Evolutionary conservation across 2,329 filamentous ascomycete genomes (phyloP).

Genomic region (Penicillium sp.): DNA sequence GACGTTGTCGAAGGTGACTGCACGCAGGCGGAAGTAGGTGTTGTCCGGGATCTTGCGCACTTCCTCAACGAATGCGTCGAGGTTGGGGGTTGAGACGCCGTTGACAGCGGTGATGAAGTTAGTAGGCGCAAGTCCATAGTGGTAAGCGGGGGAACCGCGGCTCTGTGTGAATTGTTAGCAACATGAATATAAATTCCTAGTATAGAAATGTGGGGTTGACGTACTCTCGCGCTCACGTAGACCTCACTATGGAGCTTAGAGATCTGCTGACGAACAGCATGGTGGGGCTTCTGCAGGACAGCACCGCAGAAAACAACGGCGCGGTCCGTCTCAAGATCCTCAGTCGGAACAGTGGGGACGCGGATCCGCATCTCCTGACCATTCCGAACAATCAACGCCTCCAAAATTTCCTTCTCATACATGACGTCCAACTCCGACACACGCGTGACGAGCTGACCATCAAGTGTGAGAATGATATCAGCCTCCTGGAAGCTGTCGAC

Average conservation of each 20-base stretch:
- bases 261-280: slow-evolving; percentile 96
- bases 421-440: slow-evolving; percentile 94
- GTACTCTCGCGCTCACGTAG: slow-evolving; percentile 81
- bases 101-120: slow-evolving; percentile 99
- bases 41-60: slow-evolving; percentile 92
- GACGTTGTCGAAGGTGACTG: slow-evolving; percentile 98
- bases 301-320: slow-evolving; percentile 96
- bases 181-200: background rate
- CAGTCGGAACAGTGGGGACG: slow-evolving; percentile 83
- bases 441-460: slow-evolving; percentile 89
- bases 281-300: slow-evolving; percentile 89
- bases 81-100: slow-evolving; percentile 79
- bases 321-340: slow-evolving; percentile 89
- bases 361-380: slow-evolving; percentile 77
- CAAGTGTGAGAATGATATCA: slow-evolving; percentile 89
- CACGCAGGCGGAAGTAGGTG: slow-evolving; percentile 94
- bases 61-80: slow-evolving; percentile 79
- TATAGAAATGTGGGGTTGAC: slow-evolving; percentile 19
- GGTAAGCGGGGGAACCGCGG: slow-evolving; percentile 81
- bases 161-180: slow-evolving; percentile 52
- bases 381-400: slow-evolving; percentile 85
- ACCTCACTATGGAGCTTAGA: slow-evolving; percentile 95
- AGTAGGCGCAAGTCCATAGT: slow-evolving; percentile 90
- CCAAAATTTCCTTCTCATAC: slow-evolving; percentile 85
- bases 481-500: slow-evolving; percentile 78